Evolutionary conservation across 2,329 filamentous ascomycete species (phyloP), one percentile per base, ranked within the genome.

Genomic region (Endocalyx cinctus): DNA sequence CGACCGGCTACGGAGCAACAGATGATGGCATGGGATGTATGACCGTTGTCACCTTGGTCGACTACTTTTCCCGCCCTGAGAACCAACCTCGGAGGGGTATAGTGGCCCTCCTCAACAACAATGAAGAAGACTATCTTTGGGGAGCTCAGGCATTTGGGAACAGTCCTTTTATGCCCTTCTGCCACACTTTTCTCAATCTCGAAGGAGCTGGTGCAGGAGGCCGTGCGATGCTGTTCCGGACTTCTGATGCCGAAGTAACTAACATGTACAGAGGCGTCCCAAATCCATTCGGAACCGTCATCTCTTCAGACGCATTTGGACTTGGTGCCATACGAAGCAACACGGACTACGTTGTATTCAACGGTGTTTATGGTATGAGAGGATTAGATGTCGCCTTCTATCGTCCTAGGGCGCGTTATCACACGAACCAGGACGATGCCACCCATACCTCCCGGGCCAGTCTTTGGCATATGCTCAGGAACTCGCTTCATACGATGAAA

Each of bases 381-480:
- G 92, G 92, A 2, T 70, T 97, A 25, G 92, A 98, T 57, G 74
- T 97, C 38, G 88, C 92, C 6, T 98, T 97, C 60, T 90, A 87
- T 65, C 78, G 81, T 45, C 90, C 90, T 2, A 75, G 92, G 33
- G 76, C 87, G 14, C 72, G 86, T 37, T 98, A 98, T 52, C 92
- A 98, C 55, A 97, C 90, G 0, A 75, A 87, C 40, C 79, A 95
- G 52, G 92, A 98, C 55, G 87, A 94, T 54, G 71, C 81, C 3
- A 77, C 77, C 25, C 87, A 96, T 59, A 84, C 88, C 0, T 84
- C 79, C n/a, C 60, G 61, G 38, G 63, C 66, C 29, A 80, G 76
- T 42, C 61, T 97, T 14, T 97, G 89, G 89, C 89, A 97, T 58
- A 97, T 98, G 92, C 70, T 98, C 23, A 94, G 87, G 23, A 82